A percentile compares a stretch with the other conserved stretches of the same genome.
phyloP scores from a whole-genome alignment of 2,329 filamentous ascomycete genomes.

The Diaporthe citri region DNA sequence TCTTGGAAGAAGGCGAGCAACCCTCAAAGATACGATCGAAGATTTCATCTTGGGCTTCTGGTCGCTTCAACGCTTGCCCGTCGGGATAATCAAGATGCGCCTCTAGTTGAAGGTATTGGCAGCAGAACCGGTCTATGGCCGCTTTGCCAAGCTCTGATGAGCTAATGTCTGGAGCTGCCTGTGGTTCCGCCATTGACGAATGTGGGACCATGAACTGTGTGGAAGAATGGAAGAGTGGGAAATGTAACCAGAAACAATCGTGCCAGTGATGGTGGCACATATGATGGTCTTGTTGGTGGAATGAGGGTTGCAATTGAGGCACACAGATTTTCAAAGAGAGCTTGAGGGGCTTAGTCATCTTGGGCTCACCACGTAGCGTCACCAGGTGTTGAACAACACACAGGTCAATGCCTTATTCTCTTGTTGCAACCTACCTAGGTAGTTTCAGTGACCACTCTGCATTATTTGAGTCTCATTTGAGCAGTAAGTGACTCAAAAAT shows the following conservation, averaged over 20 bases:
- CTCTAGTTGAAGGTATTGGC: conserved; percentile 85
- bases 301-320: background rate
- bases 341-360: conserved; percentile 25
- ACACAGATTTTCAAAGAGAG: conserved; percentile 3
- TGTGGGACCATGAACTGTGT: background rate
- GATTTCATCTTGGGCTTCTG: conserved; percentile 74
- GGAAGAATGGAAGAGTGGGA: too few relatives aligned
- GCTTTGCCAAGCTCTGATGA: conserved; percentile 33
- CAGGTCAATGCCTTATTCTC: background rate
- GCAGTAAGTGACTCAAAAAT: background rate
- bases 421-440: background rate
- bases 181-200: background rate
- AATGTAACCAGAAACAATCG: background rate
- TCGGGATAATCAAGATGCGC: conserved; percentile 74
- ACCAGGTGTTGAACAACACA: background rate
- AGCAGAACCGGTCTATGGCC: conserved; percentile 65
- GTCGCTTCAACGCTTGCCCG: conserved; percentile 66
- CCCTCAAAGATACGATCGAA: conserved; percentile 73
- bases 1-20: conserved; percentile 14
- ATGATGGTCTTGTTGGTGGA: background rate
- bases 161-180: background rate
- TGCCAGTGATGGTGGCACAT: background rate
- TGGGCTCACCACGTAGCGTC: background rate
- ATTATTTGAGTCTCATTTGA: background rate
- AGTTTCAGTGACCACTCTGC: background rate